Evolutionary conservation across 1,284 basidiomycete genomes (phyloP), one percentile per base, ranked within the genome.

Genomic region (Ceratobasidium sp.): DNA sequence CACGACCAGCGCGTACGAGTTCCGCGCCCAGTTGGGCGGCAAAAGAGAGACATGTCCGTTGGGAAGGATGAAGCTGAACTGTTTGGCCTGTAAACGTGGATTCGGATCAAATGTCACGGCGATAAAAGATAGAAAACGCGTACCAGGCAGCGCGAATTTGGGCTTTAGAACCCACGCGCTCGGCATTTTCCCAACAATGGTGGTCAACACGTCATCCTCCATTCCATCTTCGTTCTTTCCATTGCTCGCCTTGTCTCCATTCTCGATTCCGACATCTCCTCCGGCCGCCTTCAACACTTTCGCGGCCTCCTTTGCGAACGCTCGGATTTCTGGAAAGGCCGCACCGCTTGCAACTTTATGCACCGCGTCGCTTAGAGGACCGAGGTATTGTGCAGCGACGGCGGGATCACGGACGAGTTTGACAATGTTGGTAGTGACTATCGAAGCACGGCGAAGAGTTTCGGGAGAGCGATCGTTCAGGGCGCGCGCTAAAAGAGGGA

Each of bases 361-460:
- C 41, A 99, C 96, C 80, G 96, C 96, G 54, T 96, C 94, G 3
- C 97, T 93, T 59, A 99, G 91, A 65, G 92, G 89, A 80, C 94
- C 94, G 44, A 98, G 90, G 86, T 99, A 97, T 65, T 90, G 89
- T 12, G 96, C 96, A 65, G 98, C 97, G 73, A 98, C 91, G 80
- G 90, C 92, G 4, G 95, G 95, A 82, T 98, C 92, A 78, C 97
- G 93, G 62, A 99, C 98, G 77, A 99, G 93, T 87, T 99, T 99
- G 86, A 99, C 97, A 77, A 99, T 89, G 86, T 99, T 99, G 84
- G 97, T 96, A 79, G 97, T 92, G 82, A 99, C 95, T 75, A 99
- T 94, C 79, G 97, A 96, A 0, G 92, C 90, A 44, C 93, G 89
- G 30, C 74, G 62, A 54, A 76, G 74, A 14, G 74, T 76, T 44